Conservation (phyloP, 352 stramenopile species). For the Phytophthora constricta region DNA sequence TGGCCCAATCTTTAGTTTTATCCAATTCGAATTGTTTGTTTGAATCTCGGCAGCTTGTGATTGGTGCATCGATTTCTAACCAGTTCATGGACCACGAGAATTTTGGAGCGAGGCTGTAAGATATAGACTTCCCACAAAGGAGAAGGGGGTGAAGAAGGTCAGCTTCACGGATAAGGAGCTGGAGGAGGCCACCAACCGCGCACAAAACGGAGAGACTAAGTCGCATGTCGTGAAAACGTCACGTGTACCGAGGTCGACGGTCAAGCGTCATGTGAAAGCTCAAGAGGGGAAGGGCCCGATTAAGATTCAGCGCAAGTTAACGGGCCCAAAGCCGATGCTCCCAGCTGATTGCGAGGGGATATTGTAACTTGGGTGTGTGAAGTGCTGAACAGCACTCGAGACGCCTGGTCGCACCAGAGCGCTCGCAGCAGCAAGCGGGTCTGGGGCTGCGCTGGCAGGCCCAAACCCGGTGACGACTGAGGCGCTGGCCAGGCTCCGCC, state of each 20-base stretch:
- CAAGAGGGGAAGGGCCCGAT: not conserved
- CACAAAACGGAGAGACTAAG: too few relatives aligned
- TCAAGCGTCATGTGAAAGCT: not conserved
- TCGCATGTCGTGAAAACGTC: not conserved
- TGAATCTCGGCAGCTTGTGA: too few relatives aligned
- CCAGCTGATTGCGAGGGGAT: not conserved
- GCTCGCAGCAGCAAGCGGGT: too few relatives aligned
- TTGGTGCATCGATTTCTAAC: too few relatives aligned
- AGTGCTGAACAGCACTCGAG: too few relatives aligned
- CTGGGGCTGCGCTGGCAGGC: too few relatives aligned
- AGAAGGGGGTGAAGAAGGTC: not conserved
- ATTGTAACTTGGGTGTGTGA: not conserved
- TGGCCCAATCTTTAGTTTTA: too few relatives aligned
- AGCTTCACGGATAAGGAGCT: not conserved
- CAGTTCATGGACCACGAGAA: too few relatives aligned
- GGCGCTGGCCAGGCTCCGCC: too few relatives aligned
- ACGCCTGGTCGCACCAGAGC: too few relatives aligned
- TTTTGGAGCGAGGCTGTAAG: not conserved
- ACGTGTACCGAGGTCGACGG: not conserved
- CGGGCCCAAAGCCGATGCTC: not conserved
- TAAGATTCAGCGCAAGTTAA: not conserved
- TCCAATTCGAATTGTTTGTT: too few relatives aligned
- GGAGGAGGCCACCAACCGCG: not conserved
- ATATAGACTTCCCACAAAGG: not conserved
- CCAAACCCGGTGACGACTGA: too few relatives aligned